phyloP scores from a whole-genome alignment of 768 basidiomycete species.

The Candolleomyces efflorescens region DNA sequence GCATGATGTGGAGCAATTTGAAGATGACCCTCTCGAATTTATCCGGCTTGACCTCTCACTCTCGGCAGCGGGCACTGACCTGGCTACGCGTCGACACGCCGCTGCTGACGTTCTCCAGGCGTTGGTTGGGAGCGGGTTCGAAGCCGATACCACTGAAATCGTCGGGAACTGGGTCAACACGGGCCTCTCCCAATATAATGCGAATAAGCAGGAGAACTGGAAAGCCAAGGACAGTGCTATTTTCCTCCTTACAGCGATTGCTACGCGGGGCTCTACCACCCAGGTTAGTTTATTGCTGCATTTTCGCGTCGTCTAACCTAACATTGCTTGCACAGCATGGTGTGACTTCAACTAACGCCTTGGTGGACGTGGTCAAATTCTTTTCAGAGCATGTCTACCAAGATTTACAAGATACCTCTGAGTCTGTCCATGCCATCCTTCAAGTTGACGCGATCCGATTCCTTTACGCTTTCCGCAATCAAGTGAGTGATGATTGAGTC shows the following conservation, averaged over 20 bases:
- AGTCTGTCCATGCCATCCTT: slow-evolving; percentile 79
- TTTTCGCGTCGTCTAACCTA: slow-evolving; percentile 1
- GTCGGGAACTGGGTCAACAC: slow-evolving; percentile 80
- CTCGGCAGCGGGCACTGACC: slow-evolving; percentile 59
- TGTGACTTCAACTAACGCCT: slow-evolving; percentile 87
- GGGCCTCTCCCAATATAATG: slow-evolving; percentile 66
- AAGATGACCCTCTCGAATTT: slow-evolving; percentile 95
- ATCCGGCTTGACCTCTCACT: slow-evolving; percentile 81
- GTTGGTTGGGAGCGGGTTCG: slow-evolving; percentile 75
- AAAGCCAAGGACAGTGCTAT: slow-evolving; percentile 92
- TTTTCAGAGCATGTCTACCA: slow-evolving; percentile 89
- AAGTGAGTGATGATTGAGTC: slow-evolving; percentile 43
- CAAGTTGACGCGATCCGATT: slow-evolving; percentile 97
- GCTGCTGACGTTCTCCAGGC: slow-evolving; percentile 96
- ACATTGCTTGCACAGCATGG: slow-evolving; percentile 55
- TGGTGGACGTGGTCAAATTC: slow-evolving; percentile 93
- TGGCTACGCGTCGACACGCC: slow-evolving; percentile 84
- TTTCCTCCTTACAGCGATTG: slow-evolving; percentile 90
- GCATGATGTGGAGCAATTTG: slow-evolving; percentile 92
- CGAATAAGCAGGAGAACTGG: slow-evolving; percentile 66
- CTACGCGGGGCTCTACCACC: slow-evolving; percentile 81
- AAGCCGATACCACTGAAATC: slow-evolving; percentile 82
- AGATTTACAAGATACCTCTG: slow-evolving; percentile 70
- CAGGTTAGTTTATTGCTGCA: slow-evolving; percentile 47
- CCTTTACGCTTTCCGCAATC: slow-evolving; percentile 92